phyloP scores from a whole-genome alignment of 1,139 yeast genomes.

The Tardiomyces blankii region DNA sequence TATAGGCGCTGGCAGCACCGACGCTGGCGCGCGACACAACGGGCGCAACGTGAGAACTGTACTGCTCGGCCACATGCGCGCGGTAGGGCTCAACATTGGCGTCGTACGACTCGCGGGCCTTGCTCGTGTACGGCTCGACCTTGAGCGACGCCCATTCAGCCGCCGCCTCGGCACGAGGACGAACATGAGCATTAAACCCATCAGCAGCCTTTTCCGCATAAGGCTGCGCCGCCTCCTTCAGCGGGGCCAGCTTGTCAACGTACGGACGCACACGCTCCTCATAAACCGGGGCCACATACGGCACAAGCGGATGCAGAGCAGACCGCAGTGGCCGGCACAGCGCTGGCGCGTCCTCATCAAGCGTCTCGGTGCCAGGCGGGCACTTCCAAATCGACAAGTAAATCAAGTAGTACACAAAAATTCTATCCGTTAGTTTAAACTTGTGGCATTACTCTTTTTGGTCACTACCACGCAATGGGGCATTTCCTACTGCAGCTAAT shows the following conservation, averaged over 20 bases:
- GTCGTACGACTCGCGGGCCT: constrained; percentile 5
- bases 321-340: constrained; percentile 16
- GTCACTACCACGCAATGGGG: no score
- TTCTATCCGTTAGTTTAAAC: constrained; percentile 4
- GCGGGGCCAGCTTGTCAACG: constrained; percentile 3
- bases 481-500: no score
- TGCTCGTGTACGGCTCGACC: constrained; percentile 5
- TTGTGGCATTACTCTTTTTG: no score
- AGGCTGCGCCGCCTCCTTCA: constrained; percentile 9
- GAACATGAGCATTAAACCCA: constrained; percentile 5
- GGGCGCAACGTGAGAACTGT: neutral
- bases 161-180: neutral
- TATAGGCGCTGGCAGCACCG: neutral
- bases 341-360: constrained; percentile 9
- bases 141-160: neutral
- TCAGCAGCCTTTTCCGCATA: constrained; percentile 10
- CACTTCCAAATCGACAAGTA: constrained; percentile 18
- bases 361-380: constrained; percentile 11
- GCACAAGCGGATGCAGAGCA: constrained; percentile 8
- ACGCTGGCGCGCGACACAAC: neutral
- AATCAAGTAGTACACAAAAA: constrained; percentile 17
- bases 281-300: constrained; percentile 11
- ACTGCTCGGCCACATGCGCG: neutral
- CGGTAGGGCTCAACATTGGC: constrained; percentile 6
- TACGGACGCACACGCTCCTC: constrained; percentile 14